These are phyloP conservation scores for Pleurostoma richardsiae DNA, from an alignment of 2,329 filamentous ascomycete species.

Conservation along the genomic window DNA sequence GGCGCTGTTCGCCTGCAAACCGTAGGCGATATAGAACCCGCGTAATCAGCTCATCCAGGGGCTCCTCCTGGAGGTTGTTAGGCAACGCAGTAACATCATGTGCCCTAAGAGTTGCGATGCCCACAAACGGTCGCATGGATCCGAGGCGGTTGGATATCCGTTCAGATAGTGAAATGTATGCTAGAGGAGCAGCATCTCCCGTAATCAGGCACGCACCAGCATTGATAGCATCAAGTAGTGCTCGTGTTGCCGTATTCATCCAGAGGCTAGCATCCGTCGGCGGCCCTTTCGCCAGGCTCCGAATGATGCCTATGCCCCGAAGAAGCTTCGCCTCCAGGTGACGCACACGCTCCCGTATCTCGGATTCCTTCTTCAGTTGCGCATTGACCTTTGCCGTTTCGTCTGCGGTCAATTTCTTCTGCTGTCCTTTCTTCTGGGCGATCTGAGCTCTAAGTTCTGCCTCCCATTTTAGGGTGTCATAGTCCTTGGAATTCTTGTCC, in stretches of 20 bases:
- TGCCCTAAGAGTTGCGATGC: slow-evolving; percentile 78
- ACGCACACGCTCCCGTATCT: slow-evolving; percentile 69
- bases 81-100: slow-evolving; percentile 70
- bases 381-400: slow-evolving; percentile 87
- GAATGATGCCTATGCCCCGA: slow-evolving; percentile 82
- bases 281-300: slow-evolving; percentile 75
- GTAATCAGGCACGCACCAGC: slow-evolving; percentile 78
- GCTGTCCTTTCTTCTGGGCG: slow-evolving; percentile 86
- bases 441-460: slow-evolving; percentile 82
- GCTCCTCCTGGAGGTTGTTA: slow-evolving; percentile 68
- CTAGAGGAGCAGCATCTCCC: slow-evolving; percentile 70
- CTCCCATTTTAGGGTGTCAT: slow-evolving; percentile 96
- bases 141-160: slow-evolving; percentile 72
- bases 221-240: slow-evolving; percentile 69
- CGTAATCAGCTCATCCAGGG: slow-evolving; percentile 79
- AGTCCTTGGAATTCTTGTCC: slow-evolving; percentile 90
- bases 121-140: slow-evolving; percentile 73
- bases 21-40: slow-evolving; percentile 85
- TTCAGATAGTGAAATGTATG: slow-evolving; percentile 76
- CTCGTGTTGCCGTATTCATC: slow-evolving; percentile 76
- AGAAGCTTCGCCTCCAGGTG: slow-evolving; percentile 65
- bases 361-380: slow-evolving; percentile 81
- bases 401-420: slow-evolving; percentile 86
- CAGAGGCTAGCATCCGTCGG: slow-evolving; percentile 85
- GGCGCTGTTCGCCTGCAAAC: slow-evolving; percentile 88